Evolutionary conservation across 345 rosid species (phyloP).

Genomic region (Anastatica hierochuntica): DNA sequence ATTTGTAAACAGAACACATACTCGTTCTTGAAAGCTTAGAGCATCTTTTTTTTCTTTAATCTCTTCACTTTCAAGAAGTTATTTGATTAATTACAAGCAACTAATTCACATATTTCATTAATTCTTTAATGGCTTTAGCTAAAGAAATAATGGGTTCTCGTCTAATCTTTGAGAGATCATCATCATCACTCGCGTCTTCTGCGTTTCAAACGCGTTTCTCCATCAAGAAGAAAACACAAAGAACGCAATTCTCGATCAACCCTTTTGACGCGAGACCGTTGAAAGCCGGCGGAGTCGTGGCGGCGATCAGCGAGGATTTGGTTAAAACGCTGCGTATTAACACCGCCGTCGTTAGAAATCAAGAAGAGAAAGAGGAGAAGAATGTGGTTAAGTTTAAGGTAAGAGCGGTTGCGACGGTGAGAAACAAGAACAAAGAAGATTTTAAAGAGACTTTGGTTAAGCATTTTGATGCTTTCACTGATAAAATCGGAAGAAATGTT

Average conservation of each 20-base stretch:
- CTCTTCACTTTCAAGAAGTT: neutral
- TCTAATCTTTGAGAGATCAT: conserved; percentile 32
- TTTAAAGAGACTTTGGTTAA: conserved; percentile 61
- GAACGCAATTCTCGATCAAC: conserved; percentile 11
- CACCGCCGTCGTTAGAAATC: neutral
- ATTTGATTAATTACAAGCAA: neutral
- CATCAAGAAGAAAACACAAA: conserved; percentile 17
- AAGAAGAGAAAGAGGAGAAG: conserved; percentile 21
- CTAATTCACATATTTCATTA: neutral
- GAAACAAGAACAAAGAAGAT: conserved; percentile 76
- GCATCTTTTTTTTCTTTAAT: too few relatives aligned
- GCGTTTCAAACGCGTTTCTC: conserved; percentile 23
- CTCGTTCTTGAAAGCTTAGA: conserved; percentile 7
- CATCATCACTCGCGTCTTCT: conserved; percentile 28
- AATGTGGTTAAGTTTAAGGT: conserved; percentile 58
- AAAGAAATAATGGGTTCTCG: conserved; percentile 55
- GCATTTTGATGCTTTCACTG: conserved; percentile 64
- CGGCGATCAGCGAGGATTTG: conserved; percentile 72
- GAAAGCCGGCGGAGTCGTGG: conserved; percentile 16
- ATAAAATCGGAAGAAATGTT: conserved; percentile 71
- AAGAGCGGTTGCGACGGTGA: conserved; percentile 66
- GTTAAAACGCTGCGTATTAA: conserved; percentile 28
- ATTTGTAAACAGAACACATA: neutral
- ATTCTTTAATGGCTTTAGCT: conserved; percentile 41
- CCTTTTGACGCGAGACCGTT: conserved; percentile 23